phyloP scores from a whole-genome alignment of 257 asterid genomes.

The Echites panduratus region DNA sequence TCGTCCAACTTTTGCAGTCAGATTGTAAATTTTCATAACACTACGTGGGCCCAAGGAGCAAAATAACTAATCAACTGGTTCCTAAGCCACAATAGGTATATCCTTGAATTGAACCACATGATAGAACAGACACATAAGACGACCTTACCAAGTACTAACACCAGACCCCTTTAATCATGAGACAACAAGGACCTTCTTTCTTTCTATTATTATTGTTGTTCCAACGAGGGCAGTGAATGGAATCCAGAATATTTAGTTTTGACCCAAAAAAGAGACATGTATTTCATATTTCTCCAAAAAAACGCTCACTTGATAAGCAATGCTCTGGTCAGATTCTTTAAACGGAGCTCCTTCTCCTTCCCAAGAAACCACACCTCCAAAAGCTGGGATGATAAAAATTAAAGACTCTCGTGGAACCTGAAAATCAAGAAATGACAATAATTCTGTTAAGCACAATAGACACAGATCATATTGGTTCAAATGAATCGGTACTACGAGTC shows the following conservation, averaged over 20 bases:
- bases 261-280: background rate
- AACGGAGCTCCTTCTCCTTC: slow-evolving; percentile 97
- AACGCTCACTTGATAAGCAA: slow-evolving; percentile 72
- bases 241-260: background rate
- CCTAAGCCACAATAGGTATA: background rate
- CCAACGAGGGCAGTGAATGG: background rate
- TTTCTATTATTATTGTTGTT: no score
- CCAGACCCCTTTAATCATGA: no score
- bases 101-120: background rate
- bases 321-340: slow-evolving; percentile 71
- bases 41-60: background rate
- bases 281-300: background rate
- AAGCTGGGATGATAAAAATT: slow-evolving; percentile 79
- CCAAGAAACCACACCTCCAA: slow-evolving; percentile 98
- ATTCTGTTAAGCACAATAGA: background rate
- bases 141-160: no score
- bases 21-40: background rate
- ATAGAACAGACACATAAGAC: background rate
- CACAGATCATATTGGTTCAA: background rate
- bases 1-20: background rate
- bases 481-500: background rate
- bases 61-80: background rate
- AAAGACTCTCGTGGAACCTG: slow-evolving; percentile 96
- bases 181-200: no score
- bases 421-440: slow-evolving; percentile 9